phyloP scores from a whole-genome alignment of 2,329 filamentous ascomycete genomes.

The Metarhizium brunneum region DNA sequence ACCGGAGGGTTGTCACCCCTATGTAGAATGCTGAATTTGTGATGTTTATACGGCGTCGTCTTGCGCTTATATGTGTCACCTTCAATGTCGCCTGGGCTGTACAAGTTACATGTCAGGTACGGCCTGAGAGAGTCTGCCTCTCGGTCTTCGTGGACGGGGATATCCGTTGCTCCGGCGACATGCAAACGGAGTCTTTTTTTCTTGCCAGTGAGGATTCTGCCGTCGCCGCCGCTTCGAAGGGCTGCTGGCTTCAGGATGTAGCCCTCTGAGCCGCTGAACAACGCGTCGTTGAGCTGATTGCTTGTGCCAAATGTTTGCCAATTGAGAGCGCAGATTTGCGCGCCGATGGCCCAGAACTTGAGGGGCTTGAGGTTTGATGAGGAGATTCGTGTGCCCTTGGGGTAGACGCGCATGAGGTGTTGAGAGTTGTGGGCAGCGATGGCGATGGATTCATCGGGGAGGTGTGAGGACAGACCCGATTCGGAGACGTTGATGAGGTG shows the following conservation, averaged over 20 bases:
- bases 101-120: constrained; percentile 56
- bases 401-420: constrained; percentile 62
- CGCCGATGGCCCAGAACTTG: constrained; percentile 57
- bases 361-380: constrained; percentile 55
- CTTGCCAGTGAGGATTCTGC: constrained; percentile 34
- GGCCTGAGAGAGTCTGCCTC: constrained; percentile 47
- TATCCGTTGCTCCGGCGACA: constrained; percentile 52
- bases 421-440: constrained; percentile 53
- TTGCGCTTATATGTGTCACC: constrained; percentile 49
- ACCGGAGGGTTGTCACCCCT: constrained; percentile 46
- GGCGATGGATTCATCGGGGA: constrained; percentile 33
- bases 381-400: constrained; percentile 59
- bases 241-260: constrained; percentile 56
- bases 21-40: constrained; percentile 46
- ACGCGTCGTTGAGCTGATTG: constrained; percentile 59
- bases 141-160: constrained; percentile 43
- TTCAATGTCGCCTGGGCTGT: constrained; percentile 44
- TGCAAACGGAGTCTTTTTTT: constrained; percentile 45
- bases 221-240: constrained; percentile 46
- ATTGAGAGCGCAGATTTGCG: constrained; percentile 61
- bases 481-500: constrained; percentile 64
- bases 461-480: constrained; percentile 41
- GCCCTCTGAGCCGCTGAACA: constrained; percentile 56
- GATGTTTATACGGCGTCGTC: constrained; percentile 50
- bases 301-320: constrained; percentile 59